Evolutionary conservation across 2,329 filamentous ascomycete genomes (phyloP).

Genomic region (Neonectria hederae): DNA sequence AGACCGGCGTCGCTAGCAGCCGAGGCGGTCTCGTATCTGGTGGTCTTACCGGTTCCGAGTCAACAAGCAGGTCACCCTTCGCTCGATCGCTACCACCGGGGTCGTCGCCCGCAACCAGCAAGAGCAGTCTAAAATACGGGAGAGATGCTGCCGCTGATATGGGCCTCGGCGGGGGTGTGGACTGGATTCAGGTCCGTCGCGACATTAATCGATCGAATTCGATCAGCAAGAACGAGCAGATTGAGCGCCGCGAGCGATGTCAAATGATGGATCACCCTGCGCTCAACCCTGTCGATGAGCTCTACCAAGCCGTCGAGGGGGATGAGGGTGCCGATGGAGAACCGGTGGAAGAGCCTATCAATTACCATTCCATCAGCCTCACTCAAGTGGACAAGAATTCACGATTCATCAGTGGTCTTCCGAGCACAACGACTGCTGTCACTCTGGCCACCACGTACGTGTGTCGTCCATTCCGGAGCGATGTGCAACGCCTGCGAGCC

Average conservation of each 20-base stretch:
- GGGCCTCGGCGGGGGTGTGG: conserved; percentile 70
- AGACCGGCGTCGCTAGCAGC: conserved; percentile 90
- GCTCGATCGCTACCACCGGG: conserved; percentile 53
- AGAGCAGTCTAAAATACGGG: conserved; percentile 48
- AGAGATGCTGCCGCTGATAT: conserved; percentile 73
- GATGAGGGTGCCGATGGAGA: conserved; percentile 89
- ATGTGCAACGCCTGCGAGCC: conserved; percentile 89
- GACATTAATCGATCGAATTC: conserved; percentile 97
- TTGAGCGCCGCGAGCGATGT: conserved; percentile 86
- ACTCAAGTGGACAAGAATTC: conserved; percentile 94
- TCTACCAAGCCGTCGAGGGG: conserved; percentile 85
- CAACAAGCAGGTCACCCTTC: conserved; percentile 55
- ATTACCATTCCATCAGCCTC: conserved; percentile 83
- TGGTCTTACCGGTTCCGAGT: conserved; percentile 52
- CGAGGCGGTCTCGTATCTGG: conserved; percentile 81
- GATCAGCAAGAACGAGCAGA: conserved; percentile 85
- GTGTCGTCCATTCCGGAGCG: conserved; percentile 92
- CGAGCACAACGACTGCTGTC: conserved; percentile 81
- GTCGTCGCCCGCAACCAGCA: conserved; percentile 55
- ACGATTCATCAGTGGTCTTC: conserved; percentile 85
- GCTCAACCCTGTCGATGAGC: conserved; percentile 87
- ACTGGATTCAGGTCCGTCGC: conserved; percentile 97
- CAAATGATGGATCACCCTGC: conserved; percentile 94
- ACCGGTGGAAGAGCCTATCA: conserved; percentile 81
- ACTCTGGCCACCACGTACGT: conserved; percentile 90